Evolutionary conservation across 1,284 basidiomycete species (phyloP), one percentile per base, ranked within the genome.

Genomic region (Pascua guehoae): DNA sequence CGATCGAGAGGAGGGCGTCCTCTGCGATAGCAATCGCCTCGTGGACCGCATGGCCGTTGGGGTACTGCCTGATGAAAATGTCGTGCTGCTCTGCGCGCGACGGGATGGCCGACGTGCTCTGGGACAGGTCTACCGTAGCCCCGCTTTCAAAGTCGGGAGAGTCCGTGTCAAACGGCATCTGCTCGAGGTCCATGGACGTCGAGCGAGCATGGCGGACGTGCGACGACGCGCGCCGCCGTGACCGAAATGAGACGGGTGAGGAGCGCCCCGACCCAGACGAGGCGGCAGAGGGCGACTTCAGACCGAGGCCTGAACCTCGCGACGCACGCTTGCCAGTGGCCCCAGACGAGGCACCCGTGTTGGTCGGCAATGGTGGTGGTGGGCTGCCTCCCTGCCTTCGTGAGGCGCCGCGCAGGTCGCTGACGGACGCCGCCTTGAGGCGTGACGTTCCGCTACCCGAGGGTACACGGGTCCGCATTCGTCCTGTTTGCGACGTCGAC

Each of bases 1-100:
- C 91, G 15, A 91, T 89, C 5, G 91, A 95, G 8, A 97, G 81
- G 63, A 96, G 88, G 58, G 88, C 85, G 69, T 95, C 91, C 72
- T 95, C 91, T 11, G 89, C 89, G 52, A 81, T 75, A 17, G 86
- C 66, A 41, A 79, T 85, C 36, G 71, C 65, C 39, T 69, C 71
- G 53, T 73, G 68, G 7, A 78, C 68, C 41, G 76, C 70, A 53
- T 73, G 65, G 18, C 56, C 54, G 9, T 37, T 48, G 8, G 47
- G 14, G 49, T 58, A 63, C 14, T 55, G 39, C 50, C 49, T 46
- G 56, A 58, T 47, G 18, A 47, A 38, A 7, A 47, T 36, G 18
- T 60, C 55, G 17, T 42, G 45, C 24, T 50, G 41, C 12, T 53
- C 32, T 39, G 38, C 47, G 24, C 41, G 16, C 12, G 44, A 32